Evolutionary conservation across 2,329 filamentous ascomycete species (phyloP).

Genomic region (Knufia fluminis): DNA sequence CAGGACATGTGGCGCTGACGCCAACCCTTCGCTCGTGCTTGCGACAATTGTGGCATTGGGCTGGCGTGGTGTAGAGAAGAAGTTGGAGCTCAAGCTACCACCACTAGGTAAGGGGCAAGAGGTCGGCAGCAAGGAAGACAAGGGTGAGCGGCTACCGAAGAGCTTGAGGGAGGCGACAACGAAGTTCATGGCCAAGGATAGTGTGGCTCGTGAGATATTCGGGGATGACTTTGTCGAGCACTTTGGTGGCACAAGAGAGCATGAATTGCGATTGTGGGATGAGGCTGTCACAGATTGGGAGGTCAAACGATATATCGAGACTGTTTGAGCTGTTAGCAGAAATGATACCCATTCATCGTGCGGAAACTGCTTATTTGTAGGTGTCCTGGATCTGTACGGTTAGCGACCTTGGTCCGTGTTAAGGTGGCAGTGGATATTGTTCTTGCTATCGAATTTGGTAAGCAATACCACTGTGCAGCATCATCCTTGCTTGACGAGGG

Average conservation of each 20-base stretch:
- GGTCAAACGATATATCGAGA: slow-evolving; percentile 34
- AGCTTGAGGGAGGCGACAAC: slow-evolving; percentile 74
- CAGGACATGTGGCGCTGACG: slow-evolving; percentile 85
- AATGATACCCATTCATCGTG: too few relatives aligned
- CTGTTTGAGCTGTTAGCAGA: slow-evolving; percentile 1
- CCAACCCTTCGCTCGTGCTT: slow-evolving; percentile 80
- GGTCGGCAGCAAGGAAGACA: slow-evolving; percentile 61
- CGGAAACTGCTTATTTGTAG: too few relatives aligned
- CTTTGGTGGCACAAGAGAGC: slow-evolving; percentile 81
- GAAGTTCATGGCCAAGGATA: slow-evolving; percentile 65
- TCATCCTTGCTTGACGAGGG: too few relatives aligned
- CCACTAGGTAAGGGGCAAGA: slow-evolving; percentile 79
- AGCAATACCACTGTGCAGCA: too few relatives aligned
- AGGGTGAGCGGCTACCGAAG: slow-evolving; percentile 71
- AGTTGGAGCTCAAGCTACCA: slow-evolving; percentile 69
- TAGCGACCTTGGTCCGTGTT: too few relatives aligned
- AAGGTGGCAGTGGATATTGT: too few relatives aligned
- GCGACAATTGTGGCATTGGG: slow-evolving; percentile 79
- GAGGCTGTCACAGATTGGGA: slow-evolving; percentile 96
- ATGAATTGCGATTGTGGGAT: slow-evolving; percentile 85
- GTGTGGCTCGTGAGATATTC: slow-evolving; percentile 86
- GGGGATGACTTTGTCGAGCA: slow-evolving; percentile 95
- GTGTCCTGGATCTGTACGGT: too few relatives aligned
- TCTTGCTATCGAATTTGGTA: too few relatives aligned
- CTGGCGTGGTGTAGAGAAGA: slow-evolving; percentile 87